Evolutionary conservation across 345 rosid genomes (phyloP).

Genomic region (Laguncularia racemosa): DNA sequence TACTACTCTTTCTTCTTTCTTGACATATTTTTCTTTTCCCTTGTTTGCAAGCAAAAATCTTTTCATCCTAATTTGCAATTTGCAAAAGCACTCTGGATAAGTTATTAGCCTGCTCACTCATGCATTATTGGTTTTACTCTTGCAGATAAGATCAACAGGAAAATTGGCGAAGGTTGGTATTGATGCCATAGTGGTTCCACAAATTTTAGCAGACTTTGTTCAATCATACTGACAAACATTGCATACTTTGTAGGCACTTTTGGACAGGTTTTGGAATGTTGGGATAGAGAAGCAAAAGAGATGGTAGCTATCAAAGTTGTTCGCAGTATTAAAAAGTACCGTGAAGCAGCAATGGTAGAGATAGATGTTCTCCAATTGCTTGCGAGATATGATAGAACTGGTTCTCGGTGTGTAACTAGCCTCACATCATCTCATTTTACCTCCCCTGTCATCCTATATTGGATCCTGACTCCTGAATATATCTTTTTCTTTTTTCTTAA

Average conservation of each 20-base stretch:
- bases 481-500: conserved; percentile 19
- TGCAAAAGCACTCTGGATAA: conserved; percentile 3
- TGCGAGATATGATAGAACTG: conserved; percentile 42
- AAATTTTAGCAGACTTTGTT: not conserved
- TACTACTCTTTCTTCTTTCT: not conserved
- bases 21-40: not conserved
- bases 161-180: conserved; percentile 63
- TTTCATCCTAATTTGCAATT: too few species aligned
- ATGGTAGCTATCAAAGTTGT: conserved; percentile 68
- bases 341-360: conserved; percentile 66
- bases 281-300: conserved; percentile 58
- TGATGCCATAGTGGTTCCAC: not conserved
- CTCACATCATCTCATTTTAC: conserved; percentile 1
- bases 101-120: not conserved
- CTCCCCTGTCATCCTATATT: conserved; percentile 2
- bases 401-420: conserved; percentile 38
- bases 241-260: conserved; percentile 44
- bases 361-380: conserved; percentile 57
- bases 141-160: conserved; percentile 62
- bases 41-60: not conserved
- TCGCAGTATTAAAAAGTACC: conserved; percentile 51
- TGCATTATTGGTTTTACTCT: conserved; percentile 2
- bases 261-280: conserved; percentile 74
- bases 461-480: conserved; percentile 7
- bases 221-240: conserved; percentile 2